Conservation (phyloP, 1,284 basidiomycete genomes). For the Cryptococcus floricola region DNA sequence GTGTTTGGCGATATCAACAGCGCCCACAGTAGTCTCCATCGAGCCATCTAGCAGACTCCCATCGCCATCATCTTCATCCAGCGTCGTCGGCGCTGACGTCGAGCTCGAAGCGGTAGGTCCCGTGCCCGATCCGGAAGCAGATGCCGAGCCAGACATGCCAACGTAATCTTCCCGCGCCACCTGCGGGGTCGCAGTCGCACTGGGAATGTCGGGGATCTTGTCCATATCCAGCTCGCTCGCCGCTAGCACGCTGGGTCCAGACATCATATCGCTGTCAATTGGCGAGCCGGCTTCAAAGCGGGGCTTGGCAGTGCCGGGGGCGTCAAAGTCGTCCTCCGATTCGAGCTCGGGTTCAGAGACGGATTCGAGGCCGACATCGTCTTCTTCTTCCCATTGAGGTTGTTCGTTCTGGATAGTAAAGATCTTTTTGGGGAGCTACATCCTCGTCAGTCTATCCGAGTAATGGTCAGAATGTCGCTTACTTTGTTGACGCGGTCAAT, state of each 20-base stretch:
- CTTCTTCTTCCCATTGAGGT: slow-evolving; percentile 69
- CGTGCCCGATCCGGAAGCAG: background rate
- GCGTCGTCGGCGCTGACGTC: background rate
- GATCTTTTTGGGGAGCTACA: slow-evolving; percentile 65
- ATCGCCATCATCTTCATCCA: slow-evolving; percentile 3
- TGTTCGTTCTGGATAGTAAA: slow-evolving; percentile 81
- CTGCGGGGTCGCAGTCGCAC: background rate
- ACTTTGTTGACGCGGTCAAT: slow-evolving; percentile 66
- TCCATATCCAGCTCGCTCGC: too few species aligned
- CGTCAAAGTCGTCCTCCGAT: background rate
- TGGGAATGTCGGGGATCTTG: background rate
- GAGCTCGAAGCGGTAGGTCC: background rate
- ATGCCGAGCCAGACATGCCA: background rate
- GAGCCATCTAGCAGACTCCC: background rate
- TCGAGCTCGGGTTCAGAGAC: slow-evolving; percentile 62
- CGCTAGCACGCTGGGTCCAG: too few species aligned
- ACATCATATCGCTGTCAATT: too few species aligned
- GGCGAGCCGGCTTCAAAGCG: background rate
- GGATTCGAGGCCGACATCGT: slow-evolving; percentile 72
- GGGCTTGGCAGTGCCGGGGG: background rate
- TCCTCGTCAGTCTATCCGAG: background rate
- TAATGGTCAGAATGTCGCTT: slow-evolving; percentile 23
- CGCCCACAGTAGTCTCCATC: slow-evolving; percentile 10
- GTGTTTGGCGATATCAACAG: slow-evolving; percentile 10
- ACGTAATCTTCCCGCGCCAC: background rate